Conservation (phyloP, 768 basidiomycete genomes). For the Mycena latifolia region DNA sequence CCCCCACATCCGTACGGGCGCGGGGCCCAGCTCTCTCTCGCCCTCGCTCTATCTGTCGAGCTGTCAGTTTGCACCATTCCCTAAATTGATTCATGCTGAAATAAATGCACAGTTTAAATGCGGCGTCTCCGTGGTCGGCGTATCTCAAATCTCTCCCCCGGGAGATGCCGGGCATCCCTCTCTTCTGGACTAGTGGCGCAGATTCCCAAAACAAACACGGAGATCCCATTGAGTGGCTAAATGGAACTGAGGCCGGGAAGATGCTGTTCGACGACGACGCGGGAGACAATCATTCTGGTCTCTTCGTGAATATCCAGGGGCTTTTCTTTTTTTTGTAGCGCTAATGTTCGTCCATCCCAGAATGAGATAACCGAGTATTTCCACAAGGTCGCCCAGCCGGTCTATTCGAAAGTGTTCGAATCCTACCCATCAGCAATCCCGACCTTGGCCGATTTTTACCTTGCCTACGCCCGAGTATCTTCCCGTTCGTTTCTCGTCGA, state of each 20-base stretch:
- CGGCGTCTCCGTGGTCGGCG: conserved; percentile 68
- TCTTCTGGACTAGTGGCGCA: conserved; percentile 64
- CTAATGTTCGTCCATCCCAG: conserved; percentile 38
- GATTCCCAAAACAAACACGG: conserved; percentile 36
- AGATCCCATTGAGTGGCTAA: conserved; percentile 54
- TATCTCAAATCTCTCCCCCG: conserved; percentile 77
- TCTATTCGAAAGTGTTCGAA: conserved; percentile 23
- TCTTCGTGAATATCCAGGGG: conserved; percentile 39
- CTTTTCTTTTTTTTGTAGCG: not conserved
- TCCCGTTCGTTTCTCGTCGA: conserved; percentile 90
- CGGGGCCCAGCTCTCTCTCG: conserved; percentile 69
- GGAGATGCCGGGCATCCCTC: conserved; percentile 64
- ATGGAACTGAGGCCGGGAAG: conserved; percentile 57
- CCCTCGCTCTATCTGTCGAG: conserved; percentile 75
- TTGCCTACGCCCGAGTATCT: conserved; percentile 75
- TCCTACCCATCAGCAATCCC: conserved; percentile 30
- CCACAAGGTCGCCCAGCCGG: conserved; percentile 42
- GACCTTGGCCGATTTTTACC: conserved; percentile 57
- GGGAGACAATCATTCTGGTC: conserved; percentile 35
- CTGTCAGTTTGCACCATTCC: conserved; percentile 60
- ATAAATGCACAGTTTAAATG: conserved; percentile 53
- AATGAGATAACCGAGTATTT: conserved; percentile 53
- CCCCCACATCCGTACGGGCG: conserved; percentile 63
- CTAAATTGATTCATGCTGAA: conserved; percentile 4
- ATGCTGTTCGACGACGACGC: conserved; percentile 36